Evolutionary conservation across 208 protist genomes (phyloP).

Genomic region (Crithidia sp.): DNA sequence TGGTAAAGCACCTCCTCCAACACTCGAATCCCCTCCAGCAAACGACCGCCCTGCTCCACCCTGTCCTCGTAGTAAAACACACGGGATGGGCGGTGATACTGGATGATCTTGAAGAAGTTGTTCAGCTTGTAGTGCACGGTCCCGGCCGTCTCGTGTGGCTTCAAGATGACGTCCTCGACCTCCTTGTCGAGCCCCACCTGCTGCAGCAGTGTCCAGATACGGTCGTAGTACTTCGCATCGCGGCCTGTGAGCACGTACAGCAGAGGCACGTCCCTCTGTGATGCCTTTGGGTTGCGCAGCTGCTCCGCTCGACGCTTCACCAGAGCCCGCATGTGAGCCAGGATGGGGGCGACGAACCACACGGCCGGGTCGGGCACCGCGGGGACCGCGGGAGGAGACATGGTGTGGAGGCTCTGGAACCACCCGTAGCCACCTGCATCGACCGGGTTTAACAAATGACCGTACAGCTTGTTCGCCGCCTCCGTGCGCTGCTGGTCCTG

Average conservation of each 20-base stretch:
- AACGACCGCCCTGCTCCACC: slow-evolving; percentile 54
- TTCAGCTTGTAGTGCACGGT: slow-evolving; percentile 82
- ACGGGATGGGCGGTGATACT: slow-evolving; percentile 37
- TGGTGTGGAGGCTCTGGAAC: slow-evolving; percentile 76
- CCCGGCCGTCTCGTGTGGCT: slow-evolving; percentile 66
- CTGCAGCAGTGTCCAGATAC: slow-evolving; percentile 65
- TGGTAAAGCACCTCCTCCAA: slow-evolving; percentile 49
- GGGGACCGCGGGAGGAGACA: slow-evolving; percentile 75
- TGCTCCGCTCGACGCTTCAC: slow-evolving; percentile 12
- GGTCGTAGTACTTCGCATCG: slow-evolving; percentile 57
- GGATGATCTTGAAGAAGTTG: slow-evolving; percentile 59
- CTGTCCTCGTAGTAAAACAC: slow-evolving; percentile 89
- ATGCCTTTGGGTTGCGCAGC: neutral
- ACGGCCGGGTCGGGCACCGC: slow-evolving; percentile 27
- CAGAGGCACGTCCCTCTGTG: slow-evolving; percentile 18
- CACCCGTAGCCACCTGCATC: slow-evolving; percentile 66
- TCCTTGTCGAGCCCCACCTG: slow-evolving; percentile 47
- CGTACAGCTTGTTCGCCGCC: slow-evolving; percentile 34
- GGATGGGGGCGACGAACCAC: slow-evolving; percentile 38
- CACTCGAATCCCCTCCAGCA: slow-evolving; percentile 59
- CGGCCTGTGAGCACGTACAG: slow-evolving; percentile 79
- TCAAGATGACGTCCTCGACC: slow-evolving; percentile 65
- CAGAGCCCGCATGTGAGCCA: slow-evolving; percentile 37
- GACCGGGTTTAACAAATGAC: slow-evolving; percentile 41
- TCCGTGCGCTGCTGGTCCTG: slow-evolving; percentile 2